phyloP scores from a whole-genome alignment of 2,329 filamentous ascomycete genomes.

The Diaporthe sp. region DNA sequence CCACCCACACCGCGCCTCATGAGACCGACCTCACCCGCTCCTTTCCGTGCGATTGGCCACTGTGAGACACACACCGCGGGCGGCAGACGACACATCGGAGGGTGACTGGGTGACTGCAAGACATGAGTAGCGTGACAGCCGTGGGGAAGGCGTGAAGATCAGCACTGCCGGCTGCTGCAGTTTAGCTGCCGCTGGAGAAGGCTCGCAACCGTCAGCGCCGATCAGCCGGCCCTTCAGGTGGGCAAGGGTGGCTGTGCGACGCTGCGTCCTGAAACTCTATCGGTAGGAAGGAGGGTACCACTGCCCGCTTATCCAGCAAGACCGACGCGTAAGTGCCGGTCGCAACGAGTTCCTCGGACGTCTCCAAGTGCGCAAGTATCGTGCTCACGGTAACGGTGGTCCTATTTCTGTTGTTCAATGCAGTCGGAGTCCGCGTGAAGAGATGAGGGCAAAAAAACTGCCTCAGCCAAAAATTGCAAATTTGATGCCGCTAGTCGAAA shows the following conservation, averaged over 20 bases:
- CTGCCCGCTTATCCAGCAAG: neutral
- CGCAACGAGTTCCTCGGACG: neutral
- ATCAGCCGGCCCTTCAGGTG: conserved; percentile 30
- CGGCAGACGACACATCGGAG: conserved; percentile 2
- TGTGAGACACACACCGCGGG: conserved; percentile 9
- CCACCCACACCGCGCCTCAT: neutral
- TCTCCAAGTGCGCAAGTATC: conserved; percentile 6
- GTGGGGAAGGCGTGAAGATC: neutral
- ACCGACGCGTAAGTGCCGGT: conserved; percentile 24
- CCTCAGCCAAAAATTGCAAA: neutral
- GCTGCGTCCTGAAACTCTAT: conserved; percentile 16
- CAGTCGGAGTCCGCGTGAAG: neutral
- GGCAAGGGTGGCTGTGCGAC: conserved; percentile 23
- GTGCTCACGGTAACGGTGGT: neutral
- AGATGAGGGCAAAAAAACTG: neutral
- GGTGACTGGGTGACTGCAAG: neutral
- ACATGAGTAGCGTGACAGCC: conserved; percentile 8
- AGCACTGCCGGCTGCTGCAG: neutral
- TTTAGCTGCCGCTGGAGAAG: conserved; percentile 12
- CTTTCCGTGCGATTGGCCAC: neutral
- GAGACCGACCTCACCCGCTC: conserved; percentile 6
- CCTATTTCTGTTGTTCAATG: neutral
- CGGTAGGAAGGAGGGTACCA: conserved; percentile 9
- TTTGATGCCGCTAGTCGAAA: conserved; percentile 8
- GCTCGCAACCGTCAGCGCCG: neutral